A percentile compares a stretch with the other conserved stretches of the same genome.
Evolutionary conservation across 2,329 filamentous ascomycete species (phyloP).

Genomic region (Hortaea werneckii): DNA sequence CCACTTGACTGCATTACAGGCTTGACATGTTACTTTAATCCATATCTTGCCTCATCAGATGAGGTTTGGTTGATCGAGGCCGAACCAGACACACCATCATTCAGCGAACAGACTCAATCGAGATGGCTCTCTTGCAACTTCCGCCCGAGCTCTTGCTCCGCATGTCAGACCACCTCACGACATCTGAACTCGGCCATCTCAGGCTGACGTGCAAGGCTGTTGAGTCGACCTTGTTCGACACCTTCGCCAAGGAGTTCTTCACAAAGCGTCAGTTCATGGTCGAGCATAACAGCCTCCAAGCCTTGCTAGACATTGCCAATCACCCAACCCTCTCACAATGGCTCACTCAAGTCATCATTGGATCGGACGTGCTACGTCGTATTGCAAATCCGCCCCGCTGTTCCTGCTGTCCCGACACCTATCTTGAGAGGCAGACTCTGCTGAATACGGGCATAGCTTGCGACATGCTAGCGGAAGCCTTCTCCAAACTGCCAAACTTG

Average conservation of each 20-base stretch:
- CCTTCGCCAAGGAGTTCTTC: conserved; percentile 55
- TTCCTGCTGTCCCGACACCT: neutral
- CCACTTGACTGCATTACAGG: neutral
- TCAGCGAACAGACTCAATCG: neutral
- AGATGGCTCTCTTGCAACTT: conserved; percentile 21
- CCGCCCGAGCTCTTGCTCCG: conserved; percentile 51
- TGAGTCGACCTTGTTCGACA: conserved; percentile 44
- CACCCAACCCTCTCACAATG: conserved; percentile 28
- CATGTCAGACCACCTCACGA: conserved; percentile 45
- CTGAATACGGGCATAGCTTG: conserved; percentile 37
- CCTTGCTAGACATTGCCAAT: conserved; percentile 36
- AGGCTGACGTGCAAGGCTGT: conserved; percentile 45
- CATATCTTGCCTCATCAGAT: neutral
- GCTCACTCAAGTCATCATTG: conserved; percentile 43
- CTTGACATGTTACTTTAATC: neutral
- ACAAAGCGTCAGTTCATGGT: conserved; percentile 57
- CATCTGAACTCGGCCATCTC: conserved; percentile 44
- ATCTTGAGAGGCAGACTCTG: conserved; percentile 12
- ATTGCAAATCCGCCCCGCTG: no score
- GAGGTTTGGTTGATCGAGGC: no score
- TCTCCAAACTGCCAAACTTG: conserved; percentile 45
- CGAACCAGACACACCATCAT: neutral
- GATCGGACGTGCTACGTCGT: conserved; percentile 24
- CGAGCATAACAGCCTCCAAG: conserved; percentile 45
- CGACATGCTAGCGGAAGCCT: conserved; percentile 47